These are phyloP conservation scores for Thielaviopsis euricoi DNA, from an alignment of 2,329 filamentous ascomycete species.

Conservation along the genomic window DNA sequence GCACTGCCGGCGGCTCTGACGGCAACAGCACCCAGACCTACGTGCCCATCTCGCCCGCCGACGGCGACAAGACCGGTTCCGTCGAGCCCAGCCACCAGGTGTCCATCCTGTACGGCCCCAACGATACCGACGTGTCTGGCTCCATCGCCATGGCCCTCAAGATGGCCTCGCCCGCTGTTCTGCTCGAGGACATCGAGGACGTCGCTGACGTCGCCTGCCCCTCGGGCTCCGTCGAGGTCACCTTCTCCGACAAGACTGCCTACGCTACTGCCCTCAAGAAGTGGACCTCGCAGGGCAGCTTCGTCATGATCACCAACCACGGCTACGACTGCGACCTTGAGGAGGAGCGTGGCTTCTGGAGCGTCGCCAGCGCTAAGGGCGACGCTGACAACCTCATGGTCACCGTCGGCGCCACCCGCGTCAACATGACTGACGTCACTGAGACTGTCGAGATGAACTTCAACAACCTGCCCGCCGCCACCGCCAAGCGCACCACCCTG, in stretches of 20 bases:
- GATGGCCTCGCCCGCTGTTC: constrained; percentile 14
- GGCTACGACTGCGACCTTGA: constrained; percentile 23
- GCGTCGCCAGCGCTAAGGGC: constrained; percentile 17
- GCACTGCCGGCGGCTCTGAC: background rate
- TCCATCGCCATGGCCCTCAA: constrained; percentile 14
- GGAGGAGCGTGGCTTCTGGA: constrained; percentile 24
- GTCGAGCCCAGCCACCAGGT: background rate
- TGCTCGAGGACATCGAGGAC: constrained; percentile 11
- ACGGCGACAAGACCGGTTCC: background rate
- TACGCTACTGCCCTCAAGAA: constrained; percentile 12
- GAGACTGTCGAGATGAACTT: constrained; percentile 14
- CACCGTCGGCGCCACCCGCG: constrained; percentile 19
- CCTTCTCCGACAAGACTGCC: constrained; percentile 10
- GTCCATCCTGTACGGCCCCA: background rate
- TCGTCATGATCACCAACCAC: constrained; percentile 26
- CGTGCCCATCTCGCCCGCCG: background rate
- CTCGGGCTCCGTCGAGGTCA: constrained; percentile 11
- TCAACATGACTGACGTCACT: constrained; percentile 18
- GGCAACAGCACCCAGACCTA: background rate
- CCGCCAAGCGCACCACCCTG: constrained; percentile 13
- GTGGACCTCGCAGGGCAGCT: constrained; percentile 12
- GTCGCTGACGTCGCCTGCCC: constrained; percentile 11
- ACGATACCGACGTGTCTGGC: constrained; percentile 3
- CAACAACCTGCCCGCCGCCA: constrained; percentile 14
- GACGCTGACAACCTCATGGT: constrained; percentile 17